Base-by-base conservation (phyloP, 148 eudicot genomes). In the Diospyros lotus region DNA sequence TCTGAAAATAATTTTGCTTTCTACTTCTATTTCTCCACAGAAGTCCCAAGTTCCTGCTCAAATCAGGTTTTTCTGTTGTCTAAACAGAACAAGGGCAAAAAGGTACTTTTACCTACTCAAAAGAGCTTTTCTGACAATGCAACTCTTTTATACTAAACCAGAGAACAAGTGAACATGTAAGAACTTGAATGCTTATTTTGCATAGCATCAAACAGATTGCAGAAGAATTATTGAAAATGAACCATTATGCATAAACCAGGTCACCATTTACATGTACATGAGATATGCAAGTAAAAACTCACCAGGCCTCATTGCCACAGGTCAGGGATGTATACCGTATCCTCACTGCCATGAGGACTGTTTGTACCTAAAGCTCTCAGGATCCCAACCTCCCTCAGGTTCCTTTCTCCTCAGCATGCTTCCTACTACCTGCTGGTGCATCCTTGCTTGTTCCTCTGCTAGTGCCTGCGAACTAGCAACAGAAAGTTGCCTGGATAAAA, bases 321-420 rank as follows among this genome's bases (percentile, higher is more conserved):
- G 46, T 40, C 17, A n/a, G 48, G 60, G 61, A 67, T 61, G 71
- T 52, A 68, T 60, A 58, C 73, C 39, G 17, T 55, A 54, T 51
- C 61, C 73, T 77, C 81, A 89, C 81, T 85, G 93, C 95, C 95
- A 89, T n/a, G 93, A 84, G 54, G 90, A 78, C 59, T 87, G 96
- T 79, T 84, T 92, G 80, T 66, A 84, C 82, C 85, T 85, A 76
- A 83, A 76, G 78, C 82, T 85, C 59, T 94, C 93, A 61, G 80
- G 38, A 53, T 83, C 85, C 92, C 92, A 84, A 18, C 92, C 92
- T 41, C 97, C 91, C 5, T 93, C 96, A 4, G 90, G 96, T 61
- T 94, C 98, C 77, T 87, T 90, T 77, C 96, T 89, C 79, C 90
- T 92, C 76, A 83, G 10, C 51, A 78, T 75, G 66, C 90, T 87